Conservation (phyloP, 2,329 filamentous ascomycete species). For the Cladosporium austrohemisphaericum region DNA sequence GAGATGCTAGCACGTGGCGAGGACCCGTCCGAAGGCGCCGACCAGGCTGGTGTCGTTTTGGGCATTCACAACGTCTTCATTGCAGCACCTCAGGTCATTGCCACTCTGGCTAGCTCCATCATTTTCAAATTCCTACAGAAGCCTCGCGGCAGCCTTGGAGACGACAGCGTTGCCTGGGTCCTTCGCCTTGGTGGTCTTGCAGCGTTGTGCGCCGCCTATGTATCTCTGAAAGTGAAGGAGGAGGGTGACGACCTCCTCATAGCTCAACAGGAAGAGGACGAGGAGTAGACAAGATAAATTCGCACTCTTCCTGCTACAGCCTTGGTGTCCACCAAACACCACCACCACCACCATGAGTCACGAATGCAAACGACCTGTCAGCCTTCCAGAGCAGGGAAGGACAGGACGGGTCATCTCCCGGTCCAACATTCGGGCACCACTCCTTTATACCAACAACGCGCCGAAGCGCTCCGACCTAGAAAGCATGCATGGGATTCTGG, state of each 20-base stretch:
- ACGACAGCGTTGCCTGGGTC: conserved; percentile 83
- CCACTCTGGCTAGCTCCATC: conserved; percentile 75
- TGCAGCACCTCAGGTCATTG: conserved; percentile 84
- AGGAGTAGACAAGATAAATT: no score
- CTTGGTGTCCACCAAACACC: no score
- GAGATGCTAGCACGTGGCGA: conserved; percentile 42
- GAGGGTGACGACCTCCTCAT: conserved; percentile 42
- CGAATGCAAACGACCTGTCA: no score
- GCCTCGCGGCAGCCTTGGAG: conserved; percentile 75
- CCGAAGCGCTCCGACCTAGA: no score
- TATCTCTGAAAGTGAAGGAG: conserved; percentile 66
- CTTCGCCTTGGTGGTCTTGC: conserved; percentile 78
- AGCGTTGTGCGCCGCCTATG: conserved; percentile 70
- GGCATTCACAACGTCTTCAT: conserved; percentile 96
- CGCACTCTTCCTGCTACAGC: no score
- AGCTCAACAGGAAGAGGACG: no score
- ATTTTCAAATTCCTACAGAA: conserved; percentile 87
- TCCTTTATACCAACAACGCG: no score
- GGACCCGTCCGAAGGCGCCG: conserved; percentile 55
- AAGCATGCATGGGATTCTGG: no score
- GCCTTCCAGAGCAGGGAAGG: no score
- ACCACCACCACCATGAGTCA: no score
- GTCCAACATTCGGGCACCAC: no score
- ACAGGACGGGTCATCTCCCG: no score
- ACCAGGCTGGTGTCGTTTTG: conserved; percentile 84